Evolutionary conservation across 768 basidiomycete species (phyloP).

Genomic region (Leucogyrophana mollusca): DNA sequence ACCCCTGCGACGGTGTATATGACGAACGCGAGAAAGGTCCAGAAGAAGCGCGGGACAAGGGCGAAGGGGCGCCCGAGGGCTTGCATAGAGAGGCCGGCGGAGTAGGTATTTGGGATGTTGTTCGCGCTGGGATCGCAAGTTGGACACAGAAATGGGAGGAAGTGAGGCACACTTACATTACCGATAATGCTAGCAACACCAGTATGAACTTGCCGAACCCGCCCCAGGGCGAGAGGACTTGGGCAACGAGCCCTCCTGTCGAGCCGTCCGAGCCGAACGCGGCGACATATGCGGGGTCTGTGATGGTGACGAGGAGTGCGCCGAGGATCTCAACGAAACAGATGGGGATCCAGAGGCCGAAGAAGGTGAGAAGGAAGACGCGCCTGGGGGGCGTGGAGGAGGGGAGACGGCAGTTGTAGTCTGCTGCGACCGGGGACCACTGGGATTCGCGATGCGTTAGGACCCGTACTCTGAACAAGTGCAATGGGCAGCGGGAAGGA

Average conservation of each 20-base stretch:
- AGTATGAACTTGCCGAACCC: slow-evolving; percentile 41
- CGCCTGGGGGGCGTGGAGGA: slow-evolving; percentile 38
- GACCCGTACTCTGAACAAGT: neutral
- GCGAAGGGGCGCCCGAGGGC: slow-evolving; percentile 43
- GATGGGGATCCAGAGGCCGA: slow-evolving; percentile 49
- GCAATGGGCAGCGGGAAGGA: neutral
- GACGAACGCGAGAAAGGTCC: slow-evolving; percentile 40
- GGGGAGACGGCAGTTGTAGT: slow-evolving; percentile 53
- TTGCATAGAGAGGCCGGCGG: slow-evolving; percentile 46
- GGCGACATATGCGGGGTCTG: slow-evolving; percentile 34
- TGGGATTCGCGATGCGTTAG: slow-evolving; percentile 3
- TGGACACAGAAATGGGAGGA: neutral
- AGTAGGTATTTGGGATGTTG: slow-evolving; percentile 47
- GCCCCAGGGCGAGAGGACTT: slow-evolving; percentile 44
- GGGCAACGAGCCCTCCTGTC: slow-evolving; percentile 42
- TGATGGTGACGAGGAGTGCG: slow-evolving; percentile 42
- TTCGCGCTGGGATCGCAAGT: slow-evolving; percentile 24
- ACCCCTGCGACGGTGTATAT: slow-evolving; percentile 40
- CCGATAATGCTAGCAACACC: slow-evolving; percentile 42
- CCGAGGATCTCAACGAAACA: slow-evolving; percentile 36
- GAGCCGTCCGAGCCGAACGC: slow-evolving; percentile 38
- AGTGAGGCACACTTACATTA: slow-evolving; percentile 29
- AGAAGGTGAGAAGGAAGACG: slow-evolving; percentile 50
- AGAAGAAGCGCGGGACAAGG: slow-evolving; percentile 43
- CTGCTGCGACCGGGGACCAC: slow-evolving; percentile 54